Evolutionary conservation across 2,329 filamentous ascomycete genomes (phyloP).

Genomic region (Clathrospora elynae): DNA sequence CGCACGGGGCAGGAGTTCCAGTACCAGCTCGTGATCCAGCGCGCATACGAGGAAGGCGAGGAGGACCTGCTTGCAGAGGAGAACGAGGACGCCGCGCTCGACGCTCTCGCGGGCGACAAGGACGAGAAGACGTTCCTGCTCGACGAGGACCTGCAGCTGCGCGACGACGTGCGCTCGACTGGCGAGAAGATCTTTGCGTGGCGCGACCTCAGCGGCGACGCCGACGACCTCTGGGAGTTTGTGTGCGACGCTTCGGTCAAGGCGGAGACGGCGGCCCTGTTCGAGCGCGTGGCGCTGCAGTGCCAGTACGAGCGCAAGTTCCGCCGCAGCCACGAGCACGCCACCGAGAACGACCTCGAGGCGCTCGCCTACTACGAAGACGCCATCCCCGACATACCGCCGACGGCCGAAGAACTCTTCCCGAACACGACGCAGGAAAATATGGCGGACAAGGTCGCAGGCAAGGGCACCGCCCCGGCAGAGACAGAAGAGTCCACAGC

Average conservation of each 20-base stretch:
- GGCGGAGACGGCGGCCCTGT: conserved; percentile 73
- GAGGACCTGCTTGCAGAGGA: conserved; percentile 90
- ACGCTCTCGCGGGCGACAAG: conserved; percentile 76
- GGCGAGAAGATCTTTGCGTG: conserved; percentile 89
- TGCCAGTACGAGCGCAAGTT: conserved; percentile 99
- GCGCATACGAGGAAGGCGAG: conserved; percentile 96
- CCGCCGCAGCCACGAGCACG: conserved; percentile 75
- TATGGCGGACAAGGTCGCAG: conserved; percentile 51
- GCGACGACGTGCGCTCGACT: conserved; percentile 77
- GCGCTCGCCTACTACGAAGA: conserved; percentile 79
- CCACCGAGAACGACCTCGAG: conserved; percentile 77
- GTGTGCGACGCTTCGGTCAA: conserved; percentile 81
- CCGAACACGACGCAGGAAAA: conserved; percentile 47
- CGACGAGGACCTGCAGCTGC: conserved; percentile 88
- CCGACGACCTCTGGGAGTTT: conserved; percentile 96
- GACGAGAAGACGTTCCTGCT: conserved; percentile 98
- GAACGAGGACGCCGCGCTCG: conserved; percentile 78
- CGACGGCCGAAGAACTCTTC: conserved; percentile 42
- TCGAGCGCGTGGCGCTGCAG: conserved; percentile 82
- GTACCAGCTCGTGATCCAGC: conserved; percentile 94
- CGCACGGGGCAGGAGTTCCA: conserved; percentile 94
- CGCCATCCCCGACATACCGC: conserved; percentile 58
- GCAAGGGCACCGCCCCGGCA: conserved; percentile 38
- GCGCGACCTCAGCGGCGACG: conserved; percentile 92
- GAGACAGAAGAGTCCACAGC: conserved; percentile 56